Evolutionary conservation across 306 rosid genomes (phyloP), one percentile per base, ranked within the genome.

Genomic region (Cucurbita maxima): DNA sequence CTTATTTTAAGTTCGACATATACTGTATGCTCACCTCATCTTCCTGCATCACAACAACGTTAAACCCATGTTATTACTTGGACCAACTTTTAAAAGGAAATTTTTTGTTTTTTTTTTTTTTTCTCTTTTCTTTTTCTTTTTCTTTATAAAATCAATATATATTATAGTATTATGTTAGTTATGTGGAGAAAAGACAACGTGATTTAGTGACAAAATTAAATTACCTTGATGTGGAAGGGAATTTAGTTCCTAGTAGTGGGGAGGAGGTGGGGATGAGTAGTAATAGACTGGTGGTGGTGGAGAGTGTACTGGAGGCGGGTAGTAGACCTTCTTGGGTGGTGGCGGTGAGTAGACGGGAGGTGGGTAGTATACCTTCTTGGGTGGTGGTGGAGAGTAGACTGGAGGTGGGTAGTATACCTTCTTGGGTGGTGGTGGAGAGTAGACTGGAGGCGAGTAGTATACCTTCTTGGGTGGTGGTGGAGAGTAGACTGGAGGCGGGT

Each of bases 251-350:
- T 52, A 75, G 50, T 75, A 30, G 37, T 61, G 48, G 12, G 78
- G 78, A 34, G 78, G 78, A 5, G 78, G 78, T 16, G 75, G 75
- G 5, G 75, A 54, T 51, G 75, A 15, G 44, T 54, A 54, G 75
- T 71, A 51, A 3, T 70, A 52, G 5, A 70, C 30, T 0, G 59
- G 75, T 1, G 58, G 55, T 16, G 75, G 69, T 5, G 47, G 47
- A 4, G 47, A 64, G 16, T 18, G 52, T 30, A 30, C 34, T 16
- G 75, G 69, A 5, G 47, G 47, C 5, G 47, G 43, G 16, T 18
- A 34, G 20, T 48, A 47, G 1, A 50, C 54, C 3, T 40, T 40
- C 43, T 40, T 40, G 43, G 75, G 75, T 12, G 75, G 75, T 71
- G 58, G 75, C 1, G 51, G 72, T 18, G 73, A 45, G 34, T 30